phyloP scores from a whole-genome alignment of 495 filamentous ascomycete genomes.

The Friedmanniomyces endolithicus region DNA sequence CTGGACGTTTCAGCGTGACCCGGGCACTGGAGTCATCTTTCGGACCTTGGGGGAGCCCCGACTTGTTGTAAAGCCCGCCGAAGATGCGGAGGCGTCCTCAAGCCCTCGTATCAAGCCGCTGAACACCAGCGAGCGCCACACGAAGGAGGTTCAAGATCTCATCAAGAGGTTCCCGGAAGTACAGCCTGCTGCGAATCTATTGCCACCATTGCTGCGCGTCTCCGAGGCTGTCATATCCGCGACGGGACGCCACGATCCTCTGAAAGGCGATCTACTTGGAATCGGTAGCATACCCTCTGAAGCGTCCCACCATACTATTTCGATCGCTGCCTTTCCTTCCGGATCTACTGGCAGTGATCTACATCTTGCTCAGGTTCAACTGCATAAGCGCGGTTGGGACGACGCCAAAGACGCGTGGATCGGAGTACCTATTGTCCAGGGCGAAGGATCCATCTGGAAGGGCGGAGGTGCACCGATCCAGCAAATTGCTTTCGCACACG shows the following conservation, averaged over 20 bases:
- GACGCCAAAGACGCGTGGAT: slow-evolving; percentile 30
- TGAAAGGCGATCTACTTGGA: slow-evolving; percentile 22
- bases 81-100: not conserved
- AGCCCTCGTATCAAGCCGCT: not conserved
- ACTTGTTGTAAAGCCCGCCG: slow-evolving; percentile 1
- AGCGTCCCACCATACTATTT: slow-evolving; percentile 4
- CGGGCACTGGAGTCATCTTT: slow-evolving; percentile 8
- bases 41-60: slow-evolving; percentile 6
- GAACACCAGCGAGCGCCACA: slow-evolving; percentile 2
- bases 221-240: slow-evolving; percentile 24
- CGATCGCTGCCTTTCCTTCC: slow-evolving; percentile 36
- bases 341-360: slow-evolving; percentile 43
- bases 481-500: slow-evolving; percentile 52
- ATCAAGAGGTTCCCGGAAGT: slow-evolving; percentile 20
- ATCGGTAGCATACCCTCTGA: slow-evolving; percentile 23
- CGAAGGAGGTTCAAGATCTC: slow-evolving; percentile 2
- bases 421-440: slow-evolving; percentile 22
- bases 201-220: slow-evolving; percentile 14
- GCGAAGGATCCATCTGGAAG: slow-evolving; percentile 41
- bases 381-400: slow-evolving; percentile 38
- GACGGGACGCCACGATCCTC: slow-evolving; percentile 22
- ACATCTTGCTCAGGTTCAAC: slow-evolving; percentile 33
- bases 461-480: slow-evolving; percentile 47
- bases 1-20: slow-evolving; percentile 43
- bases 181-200: slow-evolving; percentile 16